A percentile compares a stretch with the other conserved stretches of the same genome.
Evolutionary conservation across 2,329 filamentous ascomycete genomes (phyloP).

Genomic region (Atkinsonella texensis): DNA sequence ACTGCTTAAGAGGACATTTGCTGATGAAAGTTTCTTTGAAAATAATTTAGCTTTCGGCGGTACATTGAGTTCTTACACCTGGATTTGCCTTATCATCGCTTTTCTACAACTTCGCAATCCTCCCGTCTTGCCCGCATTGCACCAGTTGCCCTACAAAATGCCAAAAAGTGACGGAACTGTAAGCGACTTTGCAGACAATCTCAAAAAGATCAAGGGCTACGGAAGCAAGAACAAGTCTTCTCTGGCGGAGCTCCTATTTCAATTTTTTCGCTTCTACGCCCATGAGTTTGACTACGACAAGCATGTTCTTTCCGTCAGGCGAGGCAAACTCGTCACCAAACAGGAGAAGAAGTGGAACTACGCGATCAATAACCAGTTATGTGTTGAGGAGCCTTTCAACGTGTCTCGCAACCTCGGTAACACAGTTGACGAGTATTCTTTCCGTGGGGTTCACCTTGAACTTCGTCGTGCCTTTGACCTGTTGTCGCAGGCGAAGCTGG

Average conservation of each 20-base stretch:
- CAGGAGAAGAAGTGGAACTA: slow-evolving; percentile 82
- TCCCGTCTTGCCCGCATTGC: slow-evolving; percentile 74
- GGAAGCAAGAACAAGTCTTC: slow-evolving; percentile 72
- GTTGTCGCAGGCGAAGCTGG: slow-evolving; percentile 65
- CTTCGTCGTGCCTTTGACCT: slow-evolving; percentile 78
- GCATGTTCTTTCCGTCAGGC: slow-evolving; percentile 70
- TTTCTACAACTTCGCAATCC: slow-evolving; percentile 83
- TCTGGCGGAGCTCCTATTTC: slow-evolving; percentile 76
- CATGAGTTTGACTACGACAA: slow-evolving; percentile 88
- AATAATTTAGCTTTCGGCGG: slow-evolving; percentile 62
- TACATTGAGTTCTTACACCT: slow-evolving; percentile 95
- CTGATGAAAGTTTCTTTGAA: slow-evolving; percentile 10
- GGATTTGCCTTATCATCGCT: slow-evolving; percentile 97
- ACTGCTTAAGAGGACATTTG: neutral
- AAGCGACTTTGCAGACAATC: slow-evolving; percentile 77
- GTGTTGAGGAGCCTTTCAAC: slow-evolving; percentile 96
- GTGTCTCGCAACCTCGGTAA: slow-evolving; percentile 81
- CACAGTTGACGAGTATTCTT: slow-evolving; percentile 90
- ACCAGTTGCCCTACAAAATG: slow-evolving; percentile 45
- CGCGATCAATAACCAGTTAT: slow-evolving; percentile 69
- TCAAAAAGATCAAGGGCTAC: slow-evolving; percentile 61
- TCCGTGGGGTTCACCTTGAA: slow-evolving; percentile 81
- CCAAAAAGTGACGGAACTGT: slow-evolving; percentile 51
- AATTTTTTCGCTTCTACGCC: slow-evolving; percentile 91
- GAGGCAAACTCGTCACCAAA: slow-evolving; percentile 68